Evolutionary conservation across 164 flowering plant species (phyloP).

Genomic region (Brasenia schreberi): DNA sequence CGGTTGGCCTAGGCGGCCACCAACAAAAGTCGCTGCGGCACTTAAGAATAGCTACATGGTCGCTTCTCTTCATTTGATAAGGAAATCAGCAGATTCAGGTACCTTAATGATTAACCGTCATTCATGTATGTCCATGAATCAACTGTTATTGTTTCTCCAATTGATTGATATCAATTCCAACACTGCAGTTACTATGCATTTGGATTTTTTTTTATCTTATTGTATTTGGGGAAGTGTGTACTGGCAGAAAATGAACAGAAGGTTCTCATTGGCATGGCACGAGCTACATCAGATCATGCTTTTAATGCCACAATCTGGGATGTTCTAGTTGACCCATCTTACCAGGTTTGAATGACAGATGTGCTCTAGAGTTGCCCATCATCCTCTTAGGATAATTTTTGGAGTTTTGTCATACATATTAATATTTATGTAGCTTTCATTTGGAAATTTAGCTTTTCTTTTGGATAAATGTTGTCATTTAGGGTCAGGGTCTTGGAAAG

Average conservation of each 20-base stretch:
- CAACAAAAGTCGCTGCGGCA: conserved; percentile 74
- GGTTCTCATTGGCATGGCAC: conserved; percentile 94
- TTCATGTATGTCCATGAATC: no score
- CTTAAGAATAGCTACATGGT: conserved; percentile 96
- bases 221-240: conserved; percentile 83
- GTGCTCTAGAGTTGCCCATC: no score
- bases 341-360: conserved; percentile 50
- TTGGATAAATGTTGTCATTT: conserved; percentile 7
- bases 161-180: no score
- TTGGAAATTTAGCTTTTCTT: background rate
- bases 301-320: conserved; percentile 99
- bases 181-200: no score
- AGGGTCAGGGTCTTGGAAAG: conserved; percentile 98
- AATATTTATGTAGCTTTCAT: no score
- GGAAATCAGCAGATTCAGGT: conserved; percentile 57
- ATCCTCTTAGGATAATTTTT: no score
- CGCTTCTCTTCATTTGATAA: conserved; percentile 62
- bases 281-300: conserved; percentile 96
- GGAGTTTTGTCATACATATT: no score
- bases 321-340: conserved; percentile 84
- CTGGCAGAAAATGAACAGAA: conserved; percentile 59
- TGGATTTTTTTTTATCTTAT: no score
- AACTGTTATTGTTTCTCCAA: no score
- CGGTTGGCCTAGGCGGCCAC: conserved; percentile 96
- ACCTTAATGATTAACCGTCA: no score